These are phyloP conservation scores for Annulohypoxylon moriforme DNA, from an alignment of 495 filamentous ascomycete genomes.

Conservation along the genomic window DNA sequence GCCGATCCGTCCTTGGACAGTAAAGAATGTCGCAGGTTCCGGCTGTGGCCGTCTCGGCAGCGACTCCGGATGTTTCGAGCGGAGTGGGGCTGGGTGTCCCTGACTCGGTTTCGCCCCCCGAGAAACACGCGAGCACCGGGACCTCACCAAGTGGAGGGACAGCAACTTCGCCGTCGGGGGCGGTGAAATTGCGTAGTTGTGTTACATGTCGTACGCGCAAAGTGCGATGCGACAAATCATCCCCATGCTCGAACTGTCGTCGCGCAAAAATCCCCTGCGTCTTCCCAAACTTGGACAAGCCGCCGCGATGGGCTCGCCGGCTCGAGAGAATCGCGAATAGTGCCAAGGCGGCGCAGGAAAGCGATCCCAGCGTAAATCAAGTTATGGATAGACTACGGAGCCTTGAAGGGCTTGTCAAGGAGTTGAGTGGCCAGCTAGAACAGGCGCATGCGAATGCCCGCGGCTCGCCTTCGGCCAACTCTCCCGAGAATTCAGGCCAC, in stretches of 20 bases:
- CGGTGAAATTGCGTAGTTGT: conserved; percentile 64
- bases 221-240: conserved; percentile 70
- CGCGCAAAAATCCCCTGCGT: conserved; percentile 67
- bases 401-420: conserved; percentile 67
- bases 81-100: not conserved
- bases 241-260: conserved; percentile 69
- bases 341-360: conserved; percentile 32
- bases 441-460: conserved; percentile 49
- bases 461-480: conserved; percentile 26
- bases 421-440: conserved; percentile 64
- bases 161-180: not conserved
- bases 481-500: conserved; percentile 35
- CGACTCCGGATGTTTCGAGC: not conserved
- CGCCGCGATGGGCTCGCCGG: conserved; percentile 66
- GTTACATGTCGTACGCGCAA: conserved; percentile 68
- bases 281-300: conserved; percentile 58
- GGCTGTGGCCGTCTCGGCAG: not conserved
- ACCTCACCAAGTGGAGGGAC: not conserved
- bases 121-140: conserved; percentile 17
- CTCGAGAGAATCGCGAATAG: conserved; percentile 48
- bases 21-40: conserved; percentile 19
- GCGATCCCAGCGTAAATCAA: conserved; percentile 42
- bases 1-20: not conserved
- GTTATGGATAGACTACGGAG: conserved; percentile 64
- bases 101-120: conserved; percentile 5